Conservation (phyloP, 805 yeast genomes). For the Metschnikowia rubicola region DNA sequence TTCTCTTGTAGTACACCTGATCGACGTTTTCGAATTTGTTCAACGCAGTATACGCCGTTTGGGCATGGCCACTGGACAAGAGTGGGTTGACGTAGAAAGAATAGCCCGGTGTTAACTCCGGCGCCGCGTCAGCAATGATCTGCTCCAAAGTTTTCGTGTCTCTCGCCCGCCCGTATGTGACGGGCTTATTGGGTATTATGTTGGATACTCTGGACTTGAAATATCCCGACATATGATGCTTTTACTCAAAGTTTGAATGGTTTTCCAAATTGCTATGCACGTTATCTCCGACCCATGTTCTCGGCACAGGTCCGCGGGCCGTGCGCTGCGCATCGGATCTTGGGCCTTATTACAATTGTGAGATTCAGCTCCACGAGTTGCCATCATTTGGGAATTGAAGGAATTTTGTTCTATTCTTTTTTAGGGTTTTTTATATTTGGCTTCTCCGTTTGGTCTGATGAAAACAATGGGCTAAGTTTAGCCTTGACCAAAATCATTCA, state of each 20-base stretch:
- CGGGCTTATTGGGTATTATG: conserved; percentile 10
- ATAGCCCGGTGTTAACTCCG: conserved; percentile 36
- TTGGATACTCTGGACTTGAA: conserved; percentile 14
- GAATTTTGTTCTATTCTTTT: too few relatives aligned
- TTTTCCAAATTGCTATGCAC: background rate
- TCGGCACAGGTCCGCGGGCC: too few relatives aligned
- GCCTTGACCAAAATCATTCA: too few relatives aligned
- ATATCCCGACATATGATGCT: conserved; percentile 8
- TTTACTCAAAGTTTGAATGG: background rate
- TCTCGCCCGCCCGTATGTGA: conserved; percentile 1
- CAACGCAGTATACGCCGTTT: conserved; percentile 47
- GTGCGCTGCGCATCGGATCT: too few relatives aligned
- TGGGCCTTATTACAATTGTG: too few relatives aligned
- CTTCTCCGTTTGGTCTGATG: too few relatives aligned
- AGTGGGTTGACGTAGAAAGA: conserved; percentile 45
- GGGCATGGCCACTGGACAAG: conserved; percentile 46
- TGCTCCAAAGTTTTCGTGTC: conserved; percentile 14
- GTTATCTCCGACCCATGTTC: too few relatives aligned
- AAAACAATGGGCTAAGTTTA: too few relatives aligned
- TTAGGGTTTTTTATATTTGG: too few relatives aligned
- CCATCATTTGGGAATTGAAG: too few relatives aligned
- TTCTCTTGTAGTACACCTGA: conserved; percentile 45
- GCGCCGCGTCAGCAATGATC: conserved; percentile 35
- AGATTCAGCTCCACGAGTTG: too few relatives aligned
- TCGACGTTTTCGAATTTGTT: conserved; percentile 41